Evolutionary conservation across 768 basidiomycete species (phyloP).

Genomic region (Phlebiopsis gigantea): DNA sequence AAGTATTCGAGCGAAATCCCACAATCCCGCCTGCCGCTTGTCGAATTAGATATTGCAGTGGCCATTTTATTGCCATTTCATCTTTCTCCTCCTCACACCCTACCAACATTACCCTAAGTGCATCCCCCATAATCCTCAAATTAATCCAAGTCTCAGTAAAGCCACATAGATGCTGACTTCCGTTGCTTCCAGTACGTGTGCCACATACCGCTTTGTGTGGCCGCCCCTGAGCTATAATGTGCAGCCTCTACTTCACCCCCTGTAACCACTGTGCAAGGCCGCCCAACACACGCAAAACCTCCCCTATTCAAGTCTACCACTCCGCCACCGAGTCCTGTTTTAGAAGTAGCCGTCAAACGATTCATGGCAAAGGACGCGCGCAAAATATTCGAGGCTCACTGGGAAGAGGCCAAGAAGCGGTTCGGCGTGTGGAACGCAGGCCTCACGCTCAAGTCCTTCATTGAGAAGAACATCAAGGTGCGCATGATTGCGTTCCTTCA

Average conservation of each 20-base stretch:
- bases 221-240: background rate
- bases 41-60: background rate
- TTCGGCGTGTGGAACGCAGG: slow-evolving; percentile 9
- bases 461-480: slow-evolving; percentile 9
- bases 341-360: slow-evolving; percentile 5
- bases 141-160: background rate
- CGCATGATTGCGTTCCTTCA: background rate
- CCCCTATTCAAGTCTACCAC: background rate
- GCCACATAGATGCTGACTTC: background rate
- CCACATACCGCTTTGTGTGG: background rate
- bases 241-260: background rate
- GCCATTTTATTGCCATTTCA: background rate
- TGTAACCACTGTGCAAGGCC: background rate
- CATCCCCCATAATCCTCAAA: background rate
- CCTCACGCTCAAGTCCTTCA: slow-evolving; percentile 3
- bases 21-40: no score
- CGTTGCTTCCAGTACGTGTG: background rate
- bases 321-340: background rate
- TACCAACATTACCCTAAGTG: background rate
- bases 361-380: slow-evolving; percentile 6
- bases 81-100: background rate
- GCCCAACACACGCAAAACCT: background rate
- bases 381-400: slow-evolving; percentile 6
- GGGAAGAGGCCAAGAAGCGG: slow-evolving; percentile 9
- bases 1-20: no score